Conservation (phyloP, 805 yeast species). For the Nakazawaea wyomingensis region DNA sequence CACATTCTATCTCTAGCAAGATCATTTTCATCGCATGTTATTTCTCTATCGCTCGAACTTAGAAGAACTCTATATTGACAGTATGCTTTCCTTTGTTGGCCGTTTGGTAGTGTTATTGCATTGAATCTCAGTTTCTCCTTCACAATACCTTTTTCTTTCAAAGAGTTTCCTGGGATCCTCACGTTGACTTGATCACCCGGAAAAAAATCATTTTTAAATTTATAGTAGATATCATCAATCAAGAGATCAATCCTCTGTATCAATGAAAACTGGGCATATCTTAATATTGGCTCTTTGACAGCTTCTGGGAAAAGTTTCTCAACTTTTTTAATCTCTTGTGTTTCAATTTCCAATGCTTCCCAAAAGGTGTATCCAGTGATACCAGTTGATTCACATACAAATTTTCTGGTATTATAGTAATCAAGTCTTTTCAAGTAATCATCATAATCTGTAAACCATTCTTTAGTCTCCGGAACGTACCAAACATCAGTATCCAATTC, state of each 20-base stretch:
- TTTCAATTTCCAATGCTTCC: slow-evolving; percentile 80
- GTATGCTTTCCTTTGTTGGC: slow-evolving; percentile 36
- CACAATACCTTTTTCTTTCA: slow-evolving; percentile 53
- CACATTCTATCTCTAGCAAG: slow-evolving; percentile 78
- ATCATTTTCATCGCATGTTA: slow-evolving; percentile 67
- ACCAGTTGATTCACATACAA: slow-evolving; percentile 95
- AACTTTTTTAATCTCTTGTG: slow-evolving; percentile 54
- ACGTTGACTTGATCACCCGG: slow-evolving; percentile 85
- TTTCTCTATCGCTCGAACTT: slow-evolving; percentile 38
- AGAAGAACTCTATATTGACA: slow-evolving; percentile 70
- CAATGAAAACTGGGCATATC: slow-evolving; percentile 76
- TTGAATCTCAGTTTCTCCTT: slow-evolving; percentile 84
- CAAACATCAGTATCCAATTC: slow-evolving; percentile 64
- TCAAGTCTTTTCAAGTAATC: slow-evolving; percentile 69
- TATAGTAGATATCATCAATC: slow-evolving; percentile 79
- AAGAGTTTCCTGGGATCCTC: slow-evolving; percentile 34
- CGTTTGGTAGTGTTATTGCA: slow-evolving; percentile 32
- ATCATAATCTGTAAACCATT: slow-evolving; percentile 78
- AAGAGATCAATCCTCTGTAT: slow-evolving; percentile 78
- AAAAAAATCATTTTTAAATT: slow-evolving; percentile 76
- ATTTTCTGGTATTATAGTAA: slow-evolving; percentile 68
- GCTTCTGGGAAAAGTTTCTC: slow-evolving; percentile 87
- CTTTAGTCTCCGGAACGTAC: slow-evolving; percentile 79
- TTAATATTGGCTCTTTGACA: slow-evolving; percentile 83
- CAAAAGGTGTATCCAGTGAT: slow-evolving; percentile 86